Base-by-base conservation (phyloP, 225 moss, liverwort and hornwort genomes). In the Climacium dendroides region DNA sequence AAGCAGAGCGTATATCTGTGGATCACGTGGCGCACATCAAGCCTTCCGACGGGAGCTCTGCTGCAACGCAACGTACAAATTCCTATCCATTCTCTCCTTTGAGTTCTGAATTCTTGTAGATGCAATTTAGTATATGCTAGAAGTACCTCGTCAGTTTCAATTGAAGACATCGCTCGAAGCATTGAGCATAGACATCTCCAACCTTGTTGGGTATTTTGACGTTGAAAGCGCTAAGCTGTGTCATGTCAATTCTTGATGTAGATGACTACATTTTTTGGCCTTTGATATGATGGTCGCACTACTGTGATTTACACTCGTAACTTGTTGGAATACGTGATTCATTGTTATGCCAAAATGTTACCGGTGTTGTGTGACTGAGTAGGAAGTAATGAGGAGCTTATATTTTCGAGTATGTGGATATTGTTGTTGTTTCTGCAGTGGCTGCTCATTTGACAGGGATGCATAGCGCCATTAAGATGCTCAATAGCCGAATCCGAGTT, bases 391-490 rank as follows among this genome's bases (percentile, higher is more conserved):
- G 62, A 75, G 76, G 61, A 67, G 80, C 80, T 89, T 65, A 82
- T 30, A 41, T 71, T 87, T 58, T 45, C 3, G 81, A 71, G 45
- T 77, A 53, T 83, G 79, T 85, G 81, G 86, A 84, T 82, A 83
- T 71, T 80, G n/a, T 86, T 82, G 53, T 82, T 34, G 64, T 83
- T 52, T 85, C 69, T 88, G 83, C 91, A 97, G 97, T 98, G 94
- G 98, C 98, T 91, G 96, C 98, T 37, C 98, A 98, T 90, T 93
- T 98, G 89, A 98, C 98, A 62, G 97, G 98, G 78, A 98, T 98
- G 96, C 98, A 98, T 85, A 98, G 97, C 89, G 98, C 98, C 77
- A 98, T 98, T n/a, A 98, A 98, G 92, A 98, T 98, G 98, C 95
- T 98, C 83, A 97, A 97, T 86, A 97, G 95, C 84, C 92, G 97